These are phyloP conservation scores for Xylaria venustula DNA, from an alignment of 495 filamentous ascomycete species.

Conservation along the genomic window DNA sequence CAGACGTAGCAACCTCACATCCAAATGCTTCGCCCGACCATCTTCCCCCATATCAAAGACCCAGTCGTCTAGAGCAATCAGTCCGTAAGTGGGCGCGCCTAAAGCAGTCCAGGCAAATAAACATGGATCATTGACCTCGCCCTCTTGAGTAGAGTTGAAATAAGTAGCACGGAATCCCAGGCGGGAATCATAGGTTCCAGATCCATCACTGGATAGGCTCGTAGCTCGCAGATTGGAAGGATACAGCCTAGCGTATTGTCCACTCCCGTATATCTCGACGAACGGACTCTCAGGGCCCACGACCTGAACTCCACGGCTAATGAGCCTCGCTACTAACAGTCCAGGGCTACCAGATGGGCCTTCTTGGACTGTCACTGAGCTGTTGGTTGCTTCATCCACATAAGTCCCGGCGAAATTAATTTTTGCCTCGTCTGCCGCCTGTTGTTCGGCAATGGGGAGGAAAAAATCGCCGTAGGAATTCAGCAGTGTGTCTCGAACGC, in stretches of 20 bases:
- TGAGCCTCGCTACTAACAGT: not conserved
- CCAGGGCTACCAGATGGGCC: not conserved
- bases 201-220: not conserved
- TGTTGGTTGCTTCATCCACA: conserved; percentile 30
- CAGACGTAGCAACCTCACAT: conserved; percentile 26
- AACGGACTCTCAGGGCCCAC: conserved; percentile 2
- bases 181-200: conserved; percentile 5
- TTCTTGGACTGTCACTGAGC: conserved; percentile 36
- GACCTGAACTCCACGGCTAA: conserved; percentile 2
- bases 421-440: conserved; percentile 39
- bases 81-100: conserved; percentile 34
- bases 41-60: conserved; percentile 34
- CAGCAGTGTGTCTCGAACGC: conserved; percentile 33
- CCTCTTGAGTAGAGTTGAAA: not conserved
- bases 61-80: conserved; percentile 41
- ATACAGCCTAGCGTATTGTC: conserved; percentile 1
- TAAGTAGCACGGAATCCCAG: conserved; percentile 9
- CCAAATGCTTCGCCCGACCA: conserved; percentile 29
- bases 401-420: conserved; percentile 41
- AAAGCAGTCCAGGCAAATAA: conserved; percentile 25
- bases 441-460: conserved; percentile 40
- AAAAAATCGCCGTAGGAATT: conserved; percentile 6
- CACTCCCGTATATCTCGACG: not conserved
- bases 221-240: conserved; percentile 3
- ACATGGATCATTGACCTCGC: conserved; percentile 16